Evolutionary conservation across 2,329 filamentous ascomycete species (phyloP), one percentile per base, ranked within the genome.

Genomic region (Diaporthe capsici): DNA sequence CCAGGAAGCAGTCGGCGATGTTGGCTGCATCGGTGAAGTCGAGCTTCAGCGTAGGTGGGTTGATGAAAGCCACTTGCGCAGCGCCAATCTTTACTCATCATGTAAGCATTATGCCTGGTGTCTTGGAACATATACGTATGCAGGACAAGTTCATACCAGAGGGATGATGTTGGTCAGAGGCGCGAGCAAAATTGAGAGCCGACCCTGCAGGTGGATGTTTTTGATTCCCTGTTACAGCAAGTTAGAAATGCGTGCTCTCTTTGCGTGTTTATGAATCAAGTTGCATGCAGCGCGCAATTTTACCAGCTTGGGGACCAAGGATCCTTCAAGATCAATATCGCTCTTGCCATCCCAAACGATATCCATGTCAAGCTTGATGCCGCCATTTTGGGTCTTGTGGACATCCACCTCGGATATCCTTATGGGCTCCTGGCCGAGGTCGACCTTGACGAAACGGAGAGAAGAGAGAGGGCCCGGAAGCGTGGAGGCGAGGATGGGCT

Each of bases 361-460:
- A 74, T 88, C 83, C 83, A 88, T 84, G 61, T 88, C 87, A 4
- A 88, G 82, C 80, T 87, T 88, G 79, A 88, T 87, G 20, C 86
- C 86, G 2, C 82, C 82, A 10, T 80, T 83, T 5, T 84, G 82
- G 6, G 84, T 85, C 82, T 86, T 88, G 80, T 86, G 84, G 3
- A 87, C 85, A 57, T 87, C 84, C 4, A 88, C 85, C 25, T 84
- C 82, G 4, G 82, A 83, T 10, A 88, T 78, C 25, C 76, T 79
- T 31, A 88, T 80, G 2, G 87, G 87, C 0, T 86, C 80, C 3
- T 79, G 73, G 0, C 87, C 87, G 12, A 88, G 80, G 55, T 88
- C 86, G 44, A 88, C 80, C 80, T 88, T 88, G 72, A 81, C 81
- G 78, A 88, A 88, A 13, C 82, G 81, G 51, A 88, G 81, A 5